Conservation (phyloP, 768 basidiomycete species). For the Lactarius indigo region DNA sequence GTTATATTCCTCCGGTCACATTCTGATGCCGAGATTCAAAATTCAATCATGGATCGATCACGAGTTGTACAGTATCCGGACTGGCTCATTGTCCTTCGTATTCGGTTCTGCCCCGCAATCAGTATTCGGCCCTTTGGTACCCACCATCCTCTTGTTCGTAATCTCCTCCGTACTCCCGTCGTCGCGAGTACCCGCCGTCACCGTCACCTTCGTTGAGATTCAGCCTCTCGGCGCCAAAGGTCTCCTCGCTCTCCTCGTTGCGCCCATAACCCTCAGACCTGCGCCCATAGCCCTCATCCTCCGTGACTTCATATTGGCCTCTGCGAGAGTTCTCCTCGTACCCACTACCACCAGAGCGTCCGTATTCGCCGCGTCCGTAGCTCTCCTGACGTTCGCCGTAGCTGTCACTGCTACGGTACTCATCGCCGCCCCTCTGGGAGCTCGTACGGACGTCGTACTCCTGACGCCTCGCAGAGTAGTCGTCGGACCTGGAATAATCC, state of each 20-base stretch:
- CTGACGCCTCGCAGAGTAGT: background rate
- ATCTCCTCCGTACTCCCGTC: background rate
- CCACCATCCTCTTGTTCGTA: background rate
- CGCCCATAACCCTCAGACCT: slow-evolving; percentile 5
- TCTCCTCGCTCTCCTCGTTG: slow-evolving; percentile 38
- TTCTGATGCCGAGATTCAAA: background rate
- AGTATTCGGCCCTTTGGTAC: slow-evolving; percentile 25
- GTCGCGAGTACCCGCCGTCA: slow-evolving; percentile 13
- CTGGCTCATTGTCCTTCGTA: background rate
- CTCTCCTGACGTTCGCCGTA: slow-evolving; percentile 7
- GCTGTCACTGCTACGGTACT: background rate
- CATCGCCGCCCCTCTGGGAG: slow-evolving; percentile 10
- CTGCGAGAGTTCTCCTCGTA: background rate
- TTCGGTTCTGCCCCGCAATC: background rate
- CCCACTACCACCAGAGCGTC: background rate
- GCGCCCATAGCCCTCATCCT: background rate
- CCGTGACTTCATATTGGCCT: background rate
- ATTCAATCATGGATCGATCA: background rate
- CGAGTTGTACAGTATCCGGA: background rate
- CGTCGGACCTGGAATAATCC: background rate
- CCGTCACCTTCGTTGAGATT: slow-evolving; percentile 38
- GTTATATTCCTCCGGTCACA: background rate
- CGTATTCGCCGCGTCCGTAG: slow-evolving; percentile 19
- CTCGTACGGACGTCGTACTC: background rate
- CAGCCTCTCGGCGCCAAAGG: slow-evolving; percentile 51